phyloP scores from a whole-genome alignment of 2,329 filamentous ascomycete species.

The Neonectria magnoliae region DNA sequence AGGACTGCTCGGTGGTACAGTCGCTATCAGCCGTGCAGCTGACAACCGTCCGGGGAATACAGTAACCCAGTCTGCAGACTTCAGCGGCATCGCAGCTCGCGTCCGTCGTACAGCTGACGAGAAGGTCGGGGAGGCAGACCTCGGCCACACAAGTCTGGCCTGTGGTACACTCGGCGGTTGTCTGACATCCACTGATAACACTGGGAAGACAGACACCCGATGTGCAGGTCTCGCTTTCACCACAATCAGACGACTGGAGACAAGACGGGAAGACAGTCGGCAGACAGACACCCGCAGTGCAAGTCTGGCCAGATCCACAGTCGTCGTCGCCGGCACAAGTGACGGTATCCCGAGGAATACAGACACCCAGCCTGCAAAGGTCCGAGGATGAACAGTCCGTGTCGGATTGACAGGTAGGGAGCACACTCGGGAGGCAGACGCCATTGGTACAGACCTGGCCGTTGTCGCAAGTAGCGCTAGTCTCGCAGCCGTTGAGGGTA shows the following conservation, averaged over 20 bases:
- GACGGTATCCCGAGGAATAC: background rate
- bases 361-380: slow-evolving; percentile 13
- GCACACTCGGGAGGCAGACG: slow-evolving; percentile 10
- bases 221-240: background rate
- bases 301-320: background rate
- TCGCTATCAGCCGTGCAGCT: background rate
- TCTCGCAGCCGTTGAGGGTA: slow-evolving; percentile 1
- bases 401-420: slow-evolving; percentile 3
- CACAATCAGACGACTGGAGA: background rate
- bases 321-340: background rate
- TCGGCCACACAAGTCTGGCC: background rate
- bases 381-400: background rate
- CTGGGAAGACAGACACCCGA: slow-evolving; percentile 11
- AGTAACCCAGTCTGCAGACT: slow-evolving; percentile 16
- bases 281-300: slow-evolving; percentile 6
- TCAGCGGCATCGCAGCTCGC: background rate
- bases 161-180: background rate
- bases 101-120: slow-evolving; percentile 7
- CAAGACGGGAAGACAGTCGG: slow-evolving; percentile 2
- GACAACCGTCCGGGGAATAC: slow-evolving; percentile 9
- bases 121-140: background rate
- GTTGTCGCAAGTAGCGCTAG: slow-evolving; percentile 1
- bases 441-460: slow-evolving; percentile 15
- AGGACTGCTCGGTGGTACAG: slow-evolving; percentile 11
- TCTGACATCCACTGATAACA: background rate